Evolutionary conservation across 1,139 yeast species (phyloP), one percentile per base, ranked within the genome.

Genomic region (Saccharomyces pastorianus): DNA sequence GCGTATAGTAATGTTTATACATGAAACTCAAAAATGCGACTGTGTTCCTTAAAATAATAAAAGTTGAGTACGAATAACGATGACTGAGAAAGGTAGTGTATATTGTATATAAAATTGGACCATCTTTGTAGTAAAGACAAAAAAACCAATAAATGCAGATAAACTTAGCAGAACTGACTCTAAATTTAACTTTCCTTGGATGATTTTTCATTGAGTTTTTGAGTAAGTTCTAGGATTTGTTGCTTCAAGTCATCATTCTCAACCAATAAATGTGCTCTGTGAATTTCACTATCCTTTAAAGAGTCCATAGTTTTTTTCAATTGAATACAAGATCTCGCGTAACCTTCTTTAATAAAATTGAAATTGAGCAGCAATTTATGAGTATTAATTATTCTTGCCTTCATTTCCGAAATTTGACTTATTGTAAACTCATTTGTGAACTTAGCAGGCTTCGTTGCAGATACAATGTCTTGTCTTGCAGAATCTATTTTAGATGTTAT

Each of bases 201-300:
- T 38, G 17, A 13, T 38, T 20, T 38, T 20, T 38, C 44, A 38
- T 38, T 38, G 25, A 38, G 44, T 20, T 17, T 38, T 9, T 20
- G 44, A 38, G 44, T 38, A 38, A 38, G 44, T 38, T 38, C 44
- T 8, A 55, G 47, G 50, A 57, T 52, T 46, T 61, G 56, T 47
- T 56, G 53, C 50, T 58, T 61, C 49, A 64, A 53, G 23, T 60
- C 59, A 55, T 68, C 66, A 55, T 68, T 68, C 50, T 68, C 71
- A 28, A 59, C 56, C 49, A 63, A 51, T 25, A 68, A 56, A 50
- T 66, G 69, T 13, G 71, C 67, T 59, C 74, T 68, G 53, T 64
- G 66, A 49, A 61, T 57, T 58, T 73, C 76, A 50, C 72, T 69
- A 49, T 66, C 70, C 52, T 67, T 71, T 51, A 73, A 57, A 50